These are phyloP conservation scores for Phylloporus scabripes DNA, from an alignment of 768 basidiomycete genomes.

Conservation along the genomic window DNA sequence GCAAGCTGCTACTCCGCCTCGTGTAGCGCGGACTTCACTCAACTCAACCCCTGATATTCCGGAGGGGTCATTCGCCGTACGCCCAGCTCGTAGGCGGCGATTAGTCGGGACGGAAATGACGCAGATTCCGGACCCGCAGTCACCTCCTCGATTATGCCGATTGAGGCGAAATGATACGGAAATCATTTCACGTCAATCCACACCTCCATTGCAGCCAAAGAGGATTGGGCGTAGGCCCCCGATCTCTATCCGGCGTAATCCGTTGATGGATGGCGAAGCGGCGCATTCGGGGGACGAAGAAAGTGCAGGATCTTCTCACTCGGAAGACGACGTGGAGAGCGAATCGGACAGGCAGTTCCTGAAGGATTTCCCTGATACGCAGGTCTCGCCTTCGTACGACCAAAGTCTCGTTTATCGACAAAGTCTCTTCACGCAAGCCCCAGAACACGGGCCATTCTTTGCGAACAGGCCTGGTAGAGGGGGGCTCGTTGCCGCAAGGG, in stretches of 20 bases:
- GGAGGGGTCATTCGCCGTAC: slow-evolving; percentile 42
- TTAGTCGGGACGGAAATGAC: slow-evolving; percentile 4
- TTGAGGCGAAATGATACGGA: slow-evolving; percentile 28
- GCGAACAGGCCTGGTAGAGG: slow-evolving; percentile 42
- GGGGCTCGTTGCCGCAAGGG: slow-evolving; percentile 33
- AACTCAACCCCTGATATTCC: slow-evolving; percentile 27
- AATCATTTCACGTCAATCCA: slow-evolving; percentile 12
- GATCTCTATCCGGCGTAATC: slow-evolving; percentile 36
- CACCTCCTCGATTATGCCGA: slow-evolving; percentile 27
- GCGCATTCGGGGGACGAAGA: slow-evolving; percentile 77
- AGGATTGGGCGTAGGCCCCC: slow-evolving; percentile 17
- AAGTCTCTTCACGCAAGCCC: slow-evolving; percentile 68
- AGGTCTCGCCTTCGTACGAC: slow-evolving; percentile 66
- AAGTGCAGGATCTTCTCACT: slow-evolving; percentile 55
- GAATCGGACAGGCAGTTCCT: slow-evolving; percentile 69
- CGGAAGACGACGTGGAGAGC: slow-evolving; percentile 48
- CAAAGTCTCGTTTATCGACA: slow-evolving; percentile 65
- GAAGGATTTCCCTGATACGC: slow-evolving; percentile 58
- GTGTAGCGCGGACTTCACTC: slow-evolving; percentile 17
- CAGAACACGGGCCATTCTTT: slow-evolving; percentile 48
- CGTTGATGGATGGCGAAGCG: slow-evolving; percentile 65
- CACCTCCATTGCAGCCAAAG: slow-evolving; percentile 22
- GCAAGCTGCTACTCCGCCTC: slow-evolving; percentile 33
- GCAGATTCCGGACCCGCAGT: slow-evolving; percentile 25
- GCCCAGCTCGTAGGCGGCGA: slow-evolving; percentile 33